Base-by-base conservation (phyloP, 2,329 filamentous ascomycete genomes). In the Cladosporium sp. region DNA sequence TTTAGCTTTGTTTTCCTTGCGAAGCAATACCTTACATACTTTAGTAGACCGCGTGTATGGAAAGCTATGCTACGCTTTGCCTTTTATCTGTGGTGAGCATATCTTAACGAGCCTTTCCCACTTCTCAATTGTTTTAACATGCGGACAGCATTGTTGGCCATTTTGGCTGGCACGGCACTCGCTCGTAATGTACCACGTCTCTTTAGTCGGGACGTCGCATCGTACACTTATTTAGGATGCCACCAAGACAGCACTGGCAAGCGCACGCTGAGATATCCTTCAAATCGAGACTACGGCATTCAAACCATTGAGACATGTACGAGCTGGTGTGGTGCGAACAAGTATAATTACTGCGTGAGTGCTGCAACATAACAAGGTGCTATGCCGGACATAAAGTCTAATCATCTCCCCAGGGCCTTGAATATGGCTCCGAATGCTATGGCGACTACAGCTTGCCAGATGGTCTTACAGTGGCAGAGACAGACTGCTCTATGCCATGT, bases 351-450 rank as follows among this genome's bases (percentile, higher is more conserved):
- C 66, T 74, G 72, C 58, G 39, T 46, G 21, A 46, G 39, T n/a
- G 13, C n/a, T 46, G 39, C 39, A 3, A 21, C 10, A 21, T 21
- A 10, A 46, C 1, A n/a, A n/a, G 8, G n/a, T 21, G 21, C 2
- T 8, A 10, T 46, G 2, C 13, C 34, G 14, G 13, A 46, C 6
- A 11, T 5, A 6, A n/a, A 23, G n/a, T 23, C 18, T 46, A 21
- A 46, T 46, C n/a, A 46, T 21, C 39, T 21, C 39, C 16, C 3
- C 39, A 46, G 39, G 76, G 75, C 34, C 59, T 75, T 1, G 75
- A 77, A 63, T 77, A 74, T 66, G 66, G 67, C 21, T 67, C 66
- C 14, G 69, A 77, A 67, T 76, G 75, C 66, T 76, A 70, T 68
- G 76, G 75, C 67, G 73, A 48, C 54, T 30, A 63, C 72, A 43